phyloP scores from a whole-genome alignment of 2,329 filamentous ascomycete species.

The Epichloe uncinata region DNA sequence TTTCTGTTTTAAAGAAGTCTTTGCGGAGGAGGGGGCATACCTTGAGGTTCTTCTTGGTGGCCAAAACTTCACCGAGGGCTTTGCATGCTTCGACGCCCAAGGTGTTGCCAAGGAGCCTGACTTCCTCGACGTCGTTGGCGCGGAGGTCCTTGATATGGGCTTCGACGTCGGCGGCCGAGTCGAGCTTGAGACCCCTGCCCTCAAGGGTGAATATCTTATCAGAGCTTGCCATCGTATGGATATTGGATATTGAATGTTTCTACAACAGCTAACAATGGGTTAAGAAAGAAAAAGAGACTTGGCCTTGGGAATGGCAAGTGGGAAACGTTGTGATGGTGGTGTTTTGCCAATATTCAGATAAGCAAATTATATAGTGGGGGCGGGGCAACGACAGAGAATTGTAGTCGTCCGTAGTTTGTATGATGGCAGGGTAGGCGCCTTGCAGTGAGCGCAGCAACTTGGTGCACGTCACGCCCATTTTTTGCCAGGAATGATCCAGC shows the following conservation, averaged over 20 bases:
- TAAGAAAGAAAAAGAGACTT: slow-evolving; percentile 3
- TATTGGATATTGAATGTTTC: slow-evolving; percentile 5
- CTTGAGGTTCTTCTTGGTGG: slow-evolving; percentile 71
- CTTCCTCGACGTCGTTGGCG: slow-evolving; percentile 67
- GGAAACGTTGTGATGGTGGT: not conserved
- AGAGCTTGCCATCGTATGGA: slow-evolving; percentile 15
- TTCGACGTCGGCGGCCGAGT: slow-evolving; percentile 76
- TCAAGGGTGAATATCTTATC: slow-evolving; percentile 75
- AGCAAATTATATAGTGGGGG: slow-evolving; percentile 15
- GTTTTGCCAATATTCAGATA: slow-evolving; percentile 1
- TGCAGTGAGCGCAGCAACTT: not conserved
- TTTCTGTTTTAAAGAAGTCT: not conserved
- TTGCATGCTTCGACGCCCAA: slow-evolving; percentile 80
- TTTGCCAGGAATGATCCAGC: not conserved
- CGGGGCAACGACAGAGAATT: slow-evolving; percentile 11
- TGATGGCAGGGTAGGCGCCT: not conserved
- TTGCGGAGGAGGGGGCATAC: slow-evolving; percentile 16
- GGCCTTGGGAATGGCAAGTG: not conserved
- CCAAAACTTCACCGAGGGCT: slow-evolving; percentile 68
- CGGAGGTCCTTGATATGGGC: slow-evolving; percentile 65
- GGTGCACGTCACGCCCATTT: not conserved
- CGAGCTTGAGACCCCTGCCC: slow-evolving; percentile 83
- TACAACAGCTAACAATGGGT: not conserved
- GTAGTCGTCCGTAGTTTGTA: no score
- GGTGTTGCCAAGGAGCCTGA: slow-evolving; percentile 82